Percentiles rank a stretch among this genome's conserved stretches.
Conservation (phyloP, 2,329 filamentous ascomycete species). For the Blastomyces silverae region DNA sequence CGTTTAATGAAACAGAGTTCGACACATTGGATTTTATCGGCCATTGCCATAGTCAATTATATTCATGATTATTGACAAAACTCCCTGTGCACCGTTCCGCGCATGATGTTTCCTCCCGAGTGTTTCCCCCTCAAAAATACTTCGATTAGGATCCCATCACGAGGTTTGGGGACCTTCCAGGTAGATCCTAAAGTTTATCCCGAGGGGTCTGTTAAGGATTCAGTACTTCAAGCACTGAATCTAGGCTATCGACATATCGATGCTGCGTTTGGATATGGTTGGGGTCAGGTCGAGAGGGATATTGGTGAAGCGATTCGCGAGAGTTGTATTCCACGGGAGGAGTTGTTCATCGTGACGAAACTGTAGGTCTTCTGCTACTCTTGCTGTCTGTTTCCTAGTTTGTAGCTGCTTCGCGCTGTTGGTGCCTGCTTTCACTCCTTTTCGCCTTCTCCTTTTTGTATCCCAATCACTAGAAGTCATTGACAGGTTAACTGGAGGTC, state of each 20-base stretch:
- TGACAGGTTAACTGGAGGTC: too few relatives aligned
- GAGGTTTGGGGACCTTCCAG: conserved; percentile 18
- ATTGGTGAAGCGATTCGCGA: conserved; percentile 59
- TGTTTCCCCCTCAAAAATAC: too few relatives aligned
- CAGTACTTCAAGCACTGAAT: conserved; percentile 45
- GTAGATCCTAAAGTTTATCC: neutral
- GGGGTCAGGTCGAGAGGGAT: conserved; percentile 51
- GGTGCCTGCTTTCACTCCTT: conserved; percentile 16
- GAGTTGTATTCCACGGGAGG: conserved; percentile 56
- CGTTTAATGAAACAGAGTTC: too few relatives aligned
- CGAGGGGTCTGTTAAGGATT: conserved; percentile 39
- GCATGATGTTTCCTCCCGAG: too few relatives aligned
- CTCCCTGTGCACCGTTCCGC: too few relatives aligned
- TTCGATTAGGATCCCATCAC: conserved; percentile 3
- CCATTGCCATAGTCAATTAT: too few relatives aligned
- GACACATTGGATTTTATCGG: too few relatives aligned
- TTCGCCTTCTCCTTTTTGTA: conserved; percentile 22
- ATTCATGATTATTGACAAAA: too few relatives aligned
- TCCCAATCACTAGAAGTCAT: too few relatives aligned
- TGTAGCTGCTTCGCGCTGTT: too few relatives aligned
- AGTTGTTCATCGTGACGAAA: conserved; percentile 62
- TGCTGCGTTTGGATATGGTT: conserved; percentile 47
- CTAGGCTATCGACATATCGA: conserved; percentile 51
- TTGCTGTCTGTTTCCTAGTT: conserved; percentile 24
- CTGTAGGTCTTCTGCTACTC: conserved; percentile 38